Evolutionary conservation across 1,139 yeast genomes (phyloP), one percentile per base, ranked within the genome.

Genomic region (Scheffersomyces titani): DNA sequence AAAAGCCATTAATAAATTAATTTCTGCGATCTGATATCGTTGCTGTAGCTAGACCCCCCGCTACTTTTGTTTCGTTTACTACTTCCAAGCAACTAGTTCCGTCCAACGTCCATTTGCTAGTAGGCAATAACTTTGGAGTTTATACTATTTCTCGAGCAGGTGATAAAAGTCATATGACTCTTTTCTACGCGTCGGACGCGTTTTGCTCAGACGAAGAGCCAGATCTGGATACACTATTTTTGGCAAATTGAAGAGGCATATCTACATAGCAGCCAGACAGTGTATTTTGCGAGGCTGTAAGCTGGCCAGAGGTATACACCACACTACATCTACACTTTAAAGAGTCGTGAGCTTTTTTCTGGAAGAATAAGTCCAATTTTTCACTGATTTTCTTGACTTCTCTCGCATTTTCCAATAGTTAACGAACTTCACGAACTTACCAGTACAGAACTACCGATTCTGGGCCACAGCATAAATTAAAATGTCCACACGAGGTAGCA

Each of bases 401-500:
- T 16, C 40, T 30, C 13, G 40, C 40, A 30, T 30, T 30, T 30
- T 30, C 40, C 40, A 13, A 30, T 30, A 30, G 16, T 30, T 30
- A 30, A 30, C 40, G 40, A 30, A 30, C 3, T 30, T 30, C 40
- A 30, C 40, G 40, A 30, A 30, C 13, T 30, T 30, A 2, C 40
- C 40, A 30, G 40, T 9, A 30, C 40, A 11, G 40, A 6, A 5
- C 40, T 11, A 4, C 40, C 6, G 16, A 30, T 30, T 30, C 16
- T 9, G 40, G 40, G 7, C 16, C 40, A 30, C 40, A 30, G 13
- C 40, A 30, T 30, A 30, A 46, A 19, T 9, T 9, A 46, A n/a
- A 22, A 49, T 51, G 54, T 52, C 59, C 24, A 40, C 55, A 19
- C 54, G 58, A 53, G 55, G 58, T 11, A 30, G 16, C 6, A 30